Evolutionary conservation across 345 rosid genomes (phyloP), one percentile per base, ranked within the genome.

Genomic region (Syzygium jambos): DNA sequence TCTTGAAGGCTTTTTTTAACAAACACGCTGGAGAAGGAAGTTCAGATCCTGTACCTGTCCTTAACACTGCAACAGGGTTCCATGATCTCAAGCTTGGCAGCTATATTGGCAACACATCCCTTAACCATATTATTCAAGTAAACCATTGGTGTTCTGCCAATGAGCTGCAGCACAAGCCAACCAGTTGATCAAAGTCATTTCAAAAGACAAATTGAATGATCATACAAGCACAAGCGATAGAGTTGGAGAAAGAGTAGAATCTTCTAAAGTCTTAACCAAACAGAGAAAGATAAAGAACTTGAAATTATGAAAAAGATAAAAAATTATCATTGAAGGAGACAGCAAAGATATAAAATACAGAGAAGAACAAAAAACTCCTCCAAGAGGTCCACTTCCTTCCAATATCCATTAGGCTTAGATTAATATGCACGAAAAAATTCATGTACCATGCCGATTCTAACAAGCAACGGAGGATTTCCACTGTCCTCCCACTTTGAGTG

Each of bases 101-200:
- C 98, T 86, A 97, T 89, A 15, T 89, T 94, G 8, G 98, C 98
- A 1, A 91, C 96, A 85, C 94, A 96, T 30, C 98, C 98, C 52
- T 95, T 97, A 46, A 95, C 93, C 41, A 96, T 91, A n/a, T 93
- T 95, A 90, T 97, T 96, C 91, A 97, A 94, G 90, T 95, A 97
- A 43, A 97, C 98, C 98, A 97, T 95, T 17, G 98, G 99, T 52
- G 99, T 96, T 86, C 94, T 97, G 80, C 99, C 99, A 87, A 96
- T 96, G 52, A 97, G 95, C 98, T 96, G 93, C 52, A 6, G 19
- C 51, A 85, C 63, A 22, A 54, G 51, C 49, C 25, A 85, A 53
- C 27, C 27, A 85, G n/a, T 16, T 17, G 19, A 54, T 19, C 57
- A 85, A 52, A 51, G 82, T 73, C 49, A 73, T 73, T 9, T 73